Conservation (phyloP, 2,329 filamentous ascomycete genomes). For the Calonectria henricotiae region DNA sequence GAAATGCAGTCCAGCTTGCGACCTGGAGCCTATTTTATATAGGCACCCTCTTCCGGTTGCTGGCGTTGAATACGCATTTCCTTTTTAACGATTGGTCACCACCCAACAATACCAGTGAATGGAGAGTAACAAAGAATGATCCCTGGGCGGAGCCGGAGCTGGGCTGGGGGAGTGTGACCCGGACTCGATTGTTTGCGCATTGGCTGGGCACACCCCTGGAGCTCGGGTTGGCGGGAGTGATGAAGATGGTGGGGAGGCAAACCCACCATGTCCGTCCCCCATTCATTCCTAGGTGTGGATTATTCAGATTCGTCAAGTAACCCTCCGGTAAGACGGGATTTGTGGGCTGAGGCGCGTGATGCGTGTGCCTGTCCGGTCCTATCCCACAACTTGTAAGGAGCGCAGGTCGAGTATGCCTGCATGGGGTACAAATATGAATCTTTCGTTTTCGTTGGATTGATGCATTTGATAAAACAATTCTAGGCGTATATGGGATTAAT, state of each 20-base stretch:
- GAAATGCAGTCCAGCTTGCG: background rate
- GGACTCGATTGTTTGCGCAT: background rate
- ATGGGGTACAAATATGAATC: background rate
- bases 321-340: background rate
- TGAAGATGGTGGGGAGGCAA: constrained; percentile 25
- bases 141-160: background rate
- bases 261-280: constrained; percentile 1
- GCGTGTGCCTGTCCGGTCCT: background rate
- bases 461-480: constrained; percentile 3
- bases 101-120: background rate
- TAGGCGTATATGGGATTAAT: constrained; percentile 13
- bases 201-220: constrained; percentile 13
- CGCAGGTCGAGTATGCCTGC: background rate
- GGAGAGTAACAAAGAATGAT: background rate
- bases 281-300: constrained; percentile 18
- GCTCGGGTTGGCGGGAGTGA: constrained; percentile 31
- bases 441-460: background rate
- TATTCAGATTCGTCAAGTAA: constrained; percentile 22
- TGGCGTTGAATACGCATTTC: background rate
- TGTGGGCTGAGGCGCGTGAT: constrained; percentile 9
- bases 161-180: constrained; percentile 8
- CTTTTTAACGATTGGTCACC: background rate
- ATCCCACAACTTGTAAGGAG: background rate
- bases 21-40: background rate
- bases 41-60: background rate